These are phyloP conservation scores for Mortierella alpina DNA, from an alignment of 192 early-diverging fungal genomes.

Conservation along the genomic window DNA sequence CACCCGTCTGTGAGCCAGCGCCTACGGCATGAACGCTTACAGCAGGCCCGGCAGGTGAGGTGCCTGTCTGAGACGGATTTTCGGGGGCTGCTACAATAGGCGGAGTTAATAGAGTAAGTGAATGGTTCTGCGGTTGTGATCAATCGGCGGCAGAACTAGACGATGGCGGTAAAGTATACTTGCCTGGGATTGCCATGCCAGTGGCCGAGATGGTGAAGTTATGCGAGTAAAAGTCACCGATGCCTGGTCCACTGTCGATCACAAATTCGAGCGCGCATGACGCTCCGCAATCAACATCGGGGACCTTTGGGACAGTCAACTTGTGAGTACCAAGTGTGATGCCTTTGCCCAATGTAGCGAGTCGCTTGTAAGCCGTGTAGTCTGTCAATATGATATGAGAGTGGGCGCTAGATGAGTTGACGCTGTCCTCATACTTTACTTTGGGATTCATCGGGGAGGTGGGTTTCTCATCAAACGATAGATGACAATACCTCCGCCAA, in stretches of 20 bases:
- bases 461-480: background rate
- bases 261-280: constrained; percentile 23
- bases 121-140: background rate
- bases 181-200: background rate
- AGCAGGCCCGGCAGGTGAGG: no score
- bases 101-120: background rate
- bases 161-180: no score
- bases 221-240: constrained; percentile 30
- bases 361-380: constrained; percentile 10
- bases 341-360: background rate
- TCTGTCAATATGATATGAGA: background rate
- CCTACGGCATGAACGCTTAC: background rate
- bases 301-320: constrained; percentile 8
- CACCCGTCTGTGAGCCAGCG: background rate
- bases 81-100: background rate
- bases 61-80: no score
- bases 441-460: no score
- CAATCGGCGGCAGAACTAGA: background rate
- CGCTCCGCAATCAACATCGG: constrained; percentile 6
- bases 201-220: constrained; percentile 16
- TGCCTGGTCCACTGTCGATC: background rate
- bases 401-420: background rate
- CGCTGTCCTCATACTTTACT: no score
- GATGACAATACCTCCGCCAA: constrained; percentile 23
- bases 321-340: constrained; percentile 6